Base-by-base conservation (phyloP, 2,329 filamentous ascomycete genomes). In the Apiospora malaysiana region DNA sequence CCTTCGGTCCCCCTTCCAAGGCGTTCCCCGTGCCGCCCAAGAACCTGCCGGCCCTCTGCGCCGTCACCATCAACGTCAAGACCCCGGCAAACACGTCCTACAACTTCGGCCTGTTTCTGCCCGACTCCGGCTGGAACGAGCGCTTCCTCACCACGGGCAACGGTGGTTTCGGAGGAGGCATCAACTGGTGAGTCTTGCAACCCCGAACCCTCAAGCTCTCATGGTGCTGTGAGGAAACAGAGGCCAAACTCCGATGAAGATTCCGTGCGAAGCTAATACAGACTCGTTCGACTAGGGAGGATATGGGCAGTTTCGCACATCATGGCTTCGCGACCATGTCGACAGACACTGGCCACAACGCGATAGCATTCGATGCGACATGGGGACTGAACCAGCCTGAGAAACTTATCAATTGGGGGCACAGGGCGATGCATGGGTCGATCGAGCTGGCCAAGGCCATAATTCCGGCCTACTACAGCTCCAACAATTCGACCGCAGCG, bases 361-460 rank as follows among this genome's bases (percentile, higher is more conserved):
- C 81, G 5, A 71, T 71, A 1, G 21, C 72, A 0, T 32, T 18
- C 1, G 81, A 82, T 65, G 76, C 77, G 1, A 71, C 76, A 21
- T 86, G 85, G 84, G 83, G 79, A 1, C 72, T 82, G 5, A 76
- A 81, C 65, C 75, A 79, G 63, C 77, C 80, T 0, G 83, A 83
- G 70, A 76, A 72, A 32, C 71, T 80, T 12, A 76, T 76, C 12
- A 83, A 85, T 75, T 85, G 82, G 80, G 82, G 81, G 3, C 79
- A 79, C 72, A 78, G 82, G 18, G 81, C 83, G 9, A 79, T 84
- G 73, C 87, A 90, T 74, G 86, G 84, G 7, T 85, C 86, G 2
- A 81, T 87, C 0, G 82, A 83, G 0, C 74, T 86, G 2, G 84
- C 84, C 7, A 90, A 79, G 73, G 73, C 75, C 66, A 78, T 90